Evolutionary conservation across 805 yeast species (phyloP), one percentile per base, ranked within the genome.

Genomic region (Candida adriatica): DNA sequence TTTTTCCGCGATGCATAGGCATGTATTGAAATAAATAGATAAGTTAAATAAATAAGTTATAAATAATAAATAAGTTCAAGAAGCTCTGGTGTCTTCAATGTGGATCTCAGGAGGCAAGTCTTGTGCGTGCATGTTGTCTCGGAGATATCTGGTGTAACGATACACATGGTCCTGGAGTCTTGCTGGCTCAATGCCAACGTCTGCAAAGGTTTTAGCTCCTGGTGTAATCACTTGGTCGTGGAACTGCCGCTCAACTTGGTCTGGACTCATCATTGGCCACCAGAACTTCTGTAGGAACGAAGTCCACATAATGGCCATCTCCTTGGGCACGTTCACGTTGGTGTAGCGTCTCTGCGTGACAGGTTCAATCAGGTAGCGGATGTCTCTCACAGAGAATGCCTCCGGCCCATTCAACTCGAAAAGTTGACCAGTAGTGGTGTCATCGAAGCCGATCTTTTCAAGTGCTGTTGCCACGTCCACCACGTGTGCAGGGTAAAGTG

Each of bases 391-490:
- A 8, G 78, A 53, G 55, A 75, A 72, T 47, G 67, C 64, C 56
- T 81, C 81, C n/a, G 77, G 70, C 9, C 94, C 94, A 48, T 61
- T 65, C 42, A 85, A 68, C 60, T 85, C 94, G 57, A 59, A 85
- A 30, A 79, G 68, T 58, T 80, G 70, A 39, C 94, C 94, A 10
- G 68, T 67, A 14, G 94, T 84, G 32, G 83, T 63, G 56, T 85
- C 94, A 54, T 85, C 88, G 55, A 62, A 84, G 8, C 84, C 88
- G 45, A 85, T 82, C 45, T 64, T 69, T 62, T 81, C 92, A 45
- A 85, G 64, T 4, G 83, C 94, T 42, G 70, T 63, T 15, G 92
- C 90, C 35, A 84, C 87, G 52, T 85, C 94, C 30, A 64, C 44
- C 23, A 76, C 85, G 52, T 80, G 85, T n/a, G 76, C 75, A 25